Base-by-base conservation (phyloP, 2,329 filamentous ascomycete species). In the Pseudogymnoascus sp. region DNA sequence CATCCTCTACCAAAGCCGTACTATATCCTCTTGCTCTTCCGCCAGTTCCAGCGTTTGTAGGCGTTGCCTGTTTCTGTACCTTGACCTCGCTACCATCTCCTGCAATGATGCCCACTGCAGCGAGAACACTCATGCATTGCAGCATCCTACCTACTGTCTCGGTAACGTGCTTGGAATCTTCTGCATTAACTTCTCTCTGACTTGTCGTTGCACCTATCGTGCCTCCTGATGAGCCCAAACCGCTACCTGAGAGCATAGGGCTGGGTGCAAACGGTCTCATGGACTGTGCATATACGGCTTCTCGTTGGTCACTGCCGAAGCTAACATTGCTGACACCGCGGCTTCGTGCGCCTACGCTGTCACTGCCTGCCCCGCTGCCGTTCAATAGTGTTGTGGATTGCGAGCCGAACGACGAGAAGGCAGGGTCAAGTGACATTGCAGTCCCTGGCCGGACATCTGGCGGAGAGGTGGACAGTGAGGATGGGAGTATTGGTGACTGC, bases 121-220 rank as follows among this genome's bases (percentile, higher is more conserved):
- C 90, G 21, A 99, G 80, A 6, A 99, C 92, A 73, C 89, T 93
- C 75, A 97, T 88, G 75, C 95, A 99, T 78, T 99, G 95, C 66
- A 99, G 80, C 91, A 99, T 96, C 60, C 93, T 82, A 0, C 92
- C 95, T 0, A 97, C 93, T 69, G 93, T 96, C 69, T 97, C 93
- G 0, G 95, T 96, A 62, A 97, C 86, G 72, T 95, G 86, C 72
- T 91, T 84, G 71, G 77, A 63, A 70, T 89, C 84, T 73, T 88
- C 84, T 12, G 85, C 77, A 71, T 85, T 85, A 79, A 59, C 81
- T 73, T 65, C 77, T 79, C 62, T 73, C 70, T n/a, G 71, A 62
- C 69, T 67, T 46, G 53, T 67, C 64, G 60, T 36, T 36, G 60
- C 63, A 23, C 38, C 38, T 6, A 40, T 60, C 36, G 59, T 60